Base-by-base conservation (phyloP, 805 yeast genomes). In the Zygotorulaspora sp. region DNA sequence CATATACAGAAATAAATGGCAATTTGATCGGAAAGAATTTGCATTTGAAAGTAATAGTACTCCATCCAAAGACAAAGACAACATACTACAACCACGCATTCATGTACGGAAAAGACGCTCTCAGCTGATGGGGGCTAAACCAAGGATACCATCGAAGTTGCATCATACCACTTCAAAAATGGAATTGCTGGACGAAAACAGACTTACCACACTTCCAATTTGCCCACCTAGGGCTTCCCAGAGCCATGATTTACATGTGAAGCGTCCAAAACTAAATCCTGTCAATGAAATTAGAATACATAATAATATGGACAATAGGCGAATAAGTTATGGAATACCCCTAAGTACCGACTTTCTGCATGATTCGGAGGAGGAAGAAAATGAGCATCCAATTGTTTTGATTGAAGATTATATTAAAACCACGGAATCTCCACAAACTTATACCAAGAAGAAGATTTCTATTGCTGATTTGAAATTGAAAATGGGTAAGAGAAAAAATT, bases 31-130 rank as follows among this genome's bases (percentile, higher is more conserved):
- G 16, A 49, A 45, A 20, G 62, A 57, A 32, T 57, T 57, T 28
- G 45, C 40, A 12, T 57, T 57, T 32, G 48, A 56, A 12, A 52
- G 61, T 31, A 57, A 56, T 35, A 54, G 60, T 30, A 57, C 62
- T n/a, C 62, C 62, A 1, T 44, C 57, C 15, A 56, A 55, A 40
- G 35, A 30, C 32, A 41, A 35, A 30, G 40, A 40, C 27, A 33
- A 37, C 31, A 30, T 19, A 4, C 39, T 32, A 14, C 43, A 40
- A 19, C 36, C 36, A 31, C 38, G 45, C 6, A 11, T 44, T 6
- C 50, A 47, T 33, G 45, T 38, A 8, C 40, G 53, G 29, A 53
- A 53, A 27, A 35, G 57, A 23, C 49, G 45, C n/a, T 42, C 54
- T 2, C 52, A 45, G 19, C 34, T 57, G 12, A 51, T 51, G 40